Conservation (phyloP, 2,329 filamentous ascomycete species). For the Penicillium psychrosexuale region DNA sequence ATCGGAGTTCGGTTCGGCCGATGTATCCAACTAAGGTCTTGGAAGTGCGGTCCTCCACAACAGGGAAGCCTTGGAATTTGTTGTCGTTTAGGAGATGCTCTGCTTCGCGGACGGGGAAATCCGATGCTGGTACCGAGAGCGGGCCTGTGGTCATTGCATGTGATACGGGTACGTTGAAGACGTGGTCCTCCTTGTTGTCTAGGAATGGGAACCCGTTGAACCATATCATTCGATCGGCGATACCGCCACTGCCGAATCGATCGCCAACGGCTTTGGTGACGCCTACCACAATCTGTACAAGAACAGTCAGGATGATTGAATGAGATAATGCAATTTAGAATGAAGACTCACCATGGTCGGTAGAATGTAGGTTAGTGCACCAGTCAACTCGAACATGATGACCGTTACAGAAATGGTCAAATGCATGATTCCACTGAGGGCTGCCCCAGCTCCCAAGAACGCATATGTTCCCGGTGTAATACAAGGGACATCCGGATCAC, state of each 20-base stretch:
- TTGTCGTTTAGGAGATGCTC: constrained; percentile 74
- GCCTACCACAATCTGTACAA: constrained; percentile 75
- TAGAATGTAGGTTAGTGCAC: constrained; percentile 93
- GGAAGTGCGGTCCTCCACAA: constrained; percentile 70
- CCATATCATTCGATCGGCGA: constrained; percentile 98
- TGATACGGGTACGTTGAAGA: constrained; percentile 90
- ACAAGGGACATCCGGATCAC: constrained; percentile 86
- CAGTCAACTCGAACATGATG: constrained; percentile 98
- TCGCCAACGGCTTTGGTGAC: constrained; percentile 92
- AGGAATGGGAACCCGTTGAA: constrained; percentile 97
- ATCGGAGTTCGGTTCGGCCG: constrained; percentile 84
- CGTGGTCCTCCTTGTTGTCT: constrained; percentile 96
- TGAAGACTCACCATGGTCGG: constrained; percentile 72
- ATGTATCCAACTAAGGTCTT: constrained; percentile 86
- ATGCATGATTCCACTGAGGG: constrained; percentile 95
- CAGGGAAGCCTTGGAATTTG: constrained; percentile 87
- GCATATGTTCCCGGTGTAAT: constrained; percentile 98
- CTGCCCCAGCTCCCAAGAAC: constrained; percentile 86
- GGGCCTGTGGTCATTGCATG: constrained; percentile 80
- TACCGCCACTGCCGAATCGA: constrained; percentile 89
- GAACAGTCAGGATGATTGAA: constrained; percentile 1
- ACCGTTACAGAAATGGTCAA: constrained; percentile 95
- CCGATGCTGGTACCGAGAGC: constrained; percentile 69
- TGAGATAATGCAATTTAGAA: neutral
- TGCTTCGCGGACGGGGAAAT: constrained; percentile 70